Conservation (phyloP, 345 rosid species). For the Stellera chamaejasme region DNA sequence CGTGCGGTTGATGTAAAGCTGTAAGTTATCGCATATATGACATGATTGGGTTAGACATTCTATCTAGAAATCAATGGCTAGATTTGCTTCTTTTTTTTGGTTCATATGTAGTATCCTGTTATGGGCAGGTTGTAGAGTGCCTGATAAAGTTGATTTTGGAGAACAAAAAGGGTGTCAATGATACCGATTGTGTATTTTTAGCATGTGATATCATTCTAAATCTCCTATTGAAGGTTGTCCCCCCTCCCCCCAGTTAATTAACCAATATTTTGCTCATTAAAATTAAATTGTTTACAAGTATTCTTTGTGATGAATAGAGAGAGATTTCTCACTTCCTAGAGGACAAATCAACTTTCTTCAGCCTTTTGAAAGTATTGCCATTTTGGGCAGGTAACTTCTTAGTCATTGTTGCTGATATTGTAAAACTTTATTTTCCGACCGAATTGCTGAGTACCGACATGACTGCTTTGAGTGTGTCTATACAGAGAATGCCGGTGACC, state of each 20-base stretch:
- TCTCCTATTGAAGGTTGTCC: conserved; percentile 68
- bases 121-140: conserved; percentile 59
- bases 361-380: conserved; percentile 27
- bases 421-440: too few relatives aligned
- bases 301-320: conserved; percentile 27
- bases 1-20: conserved; percentile 50
- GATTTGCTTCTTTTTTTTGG: not conserved
- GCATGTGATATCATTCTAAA: conserved; percentile 86
- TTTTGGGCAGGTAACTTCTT: too few relatives aligned
- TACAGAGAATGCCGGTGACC: conserved; percentile 44
- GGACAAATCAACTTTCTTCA: conserved; percentile 29
- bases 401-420: too few relatives aligned
- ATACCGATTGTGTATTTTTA: conserved; percentile 46
- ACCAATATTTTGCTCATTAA: not conserved
- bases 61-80: too few relatives aligned
- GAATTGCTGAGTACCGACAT: not conserved
- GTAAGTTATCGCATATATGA: conserved; percentile 31
- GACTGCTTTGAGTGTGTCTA: not conserved
- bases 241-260: conserved; percentile 7
- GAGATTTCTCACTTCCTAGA: conserved; percentile 35
- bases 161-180: conserved; percentile 26
- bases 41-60: too few relatives aligned
- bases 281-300: conserved; percentile 4
- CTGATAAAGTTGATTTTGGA: conserved; percentile 47
- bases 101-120: not conserved